Evolutionary conservation across 2,329 filamentous ascomycete species (phyloP).

Genomic region (Aureobasidium sp.): DNA sequence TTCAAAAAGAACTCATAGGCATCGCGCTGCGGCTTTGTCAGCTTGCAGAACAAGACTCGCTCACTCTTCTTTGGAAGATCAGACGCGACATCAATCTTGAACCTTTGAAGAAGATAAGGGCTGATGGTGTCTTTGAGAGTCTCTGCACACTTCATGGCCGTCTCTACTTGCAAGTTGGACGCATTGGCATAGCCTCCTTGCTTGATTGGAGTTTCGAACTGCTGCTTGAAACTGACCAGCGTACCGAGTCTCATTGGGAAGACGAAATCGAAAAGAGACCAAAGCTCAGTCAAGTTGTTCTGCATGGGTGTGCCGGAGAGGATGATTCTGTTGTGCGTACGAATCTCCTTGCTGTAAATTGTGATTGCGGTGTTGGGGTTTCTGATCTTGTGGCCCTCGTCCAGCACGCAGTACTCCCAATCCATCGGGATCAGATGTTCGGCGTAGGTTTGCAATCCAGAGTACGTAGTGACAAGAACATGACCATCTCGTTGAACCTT

Average conservation of each 20-base stretch:
- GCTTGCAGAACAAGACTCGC: constrained; percentile 90
- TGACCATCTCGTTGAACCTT: constrained; percentile 78
- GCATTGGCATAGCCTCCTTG: constrained; percentile 93
- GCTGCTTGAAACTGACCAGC: constrained; percentile 78
- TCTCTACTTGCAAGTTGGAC: constrained; percentile 88
- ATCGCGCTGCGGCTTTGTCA: constrained; percentile 70
- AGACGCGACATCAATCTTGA: constrained; percentile 89
- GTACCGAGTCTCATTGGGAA: constrained; percentile 94
- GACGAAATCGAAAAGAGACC: constrained; percentile 96
- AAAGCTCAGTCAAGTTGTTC: constrained; percentile 89
- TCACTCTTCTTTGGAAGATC: constrained; percentile 95
- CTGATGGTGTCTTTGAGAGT: constrained; percentile 90
- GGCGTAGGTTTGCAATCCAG: constrained; percentile 87
- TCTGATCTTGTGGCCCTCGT: constrained; percentile 96
- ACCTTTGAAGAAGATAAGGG: constrained; percentile 82
- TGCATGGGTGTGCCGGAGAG: constrained; percentile 96
- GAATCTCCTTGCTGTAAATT: constrained; percentile 87
- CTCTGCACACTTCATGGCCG: constrained; percentile 87
- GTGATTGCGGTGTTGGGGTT: constrained; percentile 95
- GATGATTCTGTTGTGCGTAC: constrained; percentile 84
- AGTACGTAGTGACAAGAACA: constrained; percentile 91
- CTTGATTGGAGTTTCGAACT: constrained; percentile 91
- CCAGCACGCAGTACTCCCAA: constrained; percentile 90
- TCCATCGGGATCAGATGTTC: constrained; percentile 73
- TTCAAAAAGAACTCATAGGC: constrained; percentile 75